A percentile compares a stretch with the other conserved stretches of the same genome.
Evolutionary conservation across 257 asterid genomes (phyloP).

Genomic region (Ilex asprella): DNA sequence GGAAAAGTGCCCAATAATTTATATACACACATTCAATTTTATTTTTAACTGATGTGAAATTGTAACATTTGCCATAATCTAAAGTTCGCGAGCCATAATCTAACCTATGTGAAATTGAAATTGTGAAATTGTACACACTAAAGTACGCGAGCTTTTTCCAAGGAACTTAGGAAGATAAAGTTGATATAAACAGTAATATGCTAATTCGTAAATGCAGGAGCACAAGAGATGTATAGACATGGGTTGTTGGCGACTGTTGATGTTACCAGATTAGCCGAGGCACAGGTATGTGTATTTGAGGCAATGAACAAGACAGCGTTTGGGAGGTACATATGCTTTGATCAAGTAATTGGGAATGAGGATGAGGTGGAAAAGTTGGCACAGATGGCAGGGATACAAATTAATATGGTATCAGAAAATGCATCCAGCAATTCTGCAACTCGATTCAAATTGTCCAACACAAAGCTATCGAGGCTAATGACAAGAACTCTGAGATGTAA

Average conservation of each 20-base stretch:
- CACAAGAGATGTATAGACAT: conserved; percentile 51
- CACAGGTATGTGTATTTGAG: conserved; percentile 59
- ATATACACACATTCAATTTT: too few relatives aligned
- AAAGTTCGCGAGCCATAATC: too few relatives aligned
- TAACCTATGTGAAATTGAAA: too few relatives aligned
- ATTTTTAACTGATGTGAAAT: too few relatives aligned
- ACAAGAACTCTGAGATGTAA: conserved; percentile 41
- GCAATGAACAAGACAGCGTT: conserved; percentile 50
- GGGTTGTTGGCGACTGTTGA: conserved; percentile 64
- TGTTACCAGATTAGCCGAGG: conserved; percentile 55
- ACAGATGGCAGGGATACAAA: conserved; percentile 38
- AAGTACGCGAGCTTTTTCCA: too few relatives aligned
- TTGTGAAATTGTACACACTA: too few relatives aligned
- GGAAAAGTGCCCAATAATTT: too few relatives aligned
- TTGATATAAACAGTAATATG: too few relatives aligned
- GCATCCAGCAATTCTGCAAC: conserved; percentile 22
- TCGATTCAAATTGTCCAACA: conserved; percentile 39
- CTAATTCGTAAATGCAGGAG: conserved; percentile 23
- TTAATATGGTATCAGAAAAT: conserved; percentile 19
- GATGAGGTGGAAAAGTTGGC: conserved; percentile 50
- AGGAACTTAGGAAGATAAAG: too few relatives aligned
- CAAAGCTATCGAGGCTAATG: conserved; percentile 44
- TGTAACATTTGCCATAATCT: too few relatives aligned
- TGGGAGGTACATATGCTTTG: conserved; percentile 76
- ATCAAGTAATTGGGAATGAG: conserved; percentile 33